Percentiles rank a stretch among this genome's conserved stretches.
Evolutionary conservation across 2,329 filamentous ascomycete species (phyloP).

Genomic region (Arthrobotrys musiformis): DNA sequence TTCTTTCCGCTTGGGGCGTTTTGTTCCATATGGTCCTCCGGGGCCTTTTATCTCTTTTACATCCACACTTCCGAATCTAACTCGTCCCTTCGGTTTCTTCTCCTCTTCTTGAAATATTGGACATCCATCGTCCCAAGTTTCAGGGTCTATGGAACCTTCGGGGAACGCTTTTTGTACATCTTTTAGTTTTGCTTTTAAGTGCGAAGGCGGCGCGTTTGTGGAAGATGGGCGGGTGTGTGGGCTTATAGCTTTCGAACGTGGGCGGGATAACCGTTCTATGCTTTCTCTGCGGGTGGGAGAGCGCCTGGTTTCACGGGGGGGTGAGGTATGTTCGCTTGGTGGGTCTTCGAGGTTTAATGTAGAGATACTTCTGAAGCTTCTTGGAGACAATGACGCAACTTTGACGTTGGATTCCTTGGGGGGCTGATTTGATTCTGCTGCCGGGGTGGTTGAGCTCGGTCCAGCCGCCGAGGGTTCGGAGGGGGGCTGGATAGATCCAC

Average conservation of each 20-base stretch:
- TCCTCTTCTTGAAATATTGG: not conserved
- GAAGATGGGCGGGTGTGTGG: too few relatives aligned
- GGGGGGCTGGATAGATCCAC: too few relatives aligned
- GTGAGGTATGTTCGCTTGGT: too few relatives aligned
- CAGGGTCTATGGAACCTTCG: not conserved
- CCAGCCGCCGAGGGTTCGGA: too few relatives aligned
- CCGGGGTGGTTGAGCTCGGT: not conserved
- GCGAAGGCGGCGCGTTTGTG: not conserved
- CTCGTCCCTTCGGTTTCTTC: not conserved
- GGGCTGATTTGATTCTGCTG: not conserved
- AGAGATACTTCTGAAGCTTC: too few relatives aligned
- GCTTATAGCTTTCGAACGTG: too few relatives aligned
- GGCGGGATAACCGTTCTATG: too few relatives aligned
- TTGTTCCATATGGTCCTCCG: not conserved
- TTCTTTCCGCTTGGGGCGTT: too few relatives aligned
- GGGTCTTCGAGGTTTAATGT: too few relatives aligned
- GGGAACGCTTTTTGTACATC: not conserved
- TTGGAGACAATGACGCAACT: not conserved
- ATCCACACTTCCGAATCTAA: not conserved
- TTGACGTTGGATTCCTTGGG: not conserved
- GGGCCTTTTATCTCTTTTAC: not conserved
- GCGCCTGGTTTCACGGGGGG: too few relatives aligned
- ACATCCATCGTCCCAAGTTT: not conserved
- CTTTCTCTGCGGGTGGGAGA: too few relatives aligned
- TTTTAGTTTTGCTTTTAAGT: not conserved